Conservation (phyloP, 495 filamentous ascomycete genomes). For the Aspergillus ostianus region DNA sequence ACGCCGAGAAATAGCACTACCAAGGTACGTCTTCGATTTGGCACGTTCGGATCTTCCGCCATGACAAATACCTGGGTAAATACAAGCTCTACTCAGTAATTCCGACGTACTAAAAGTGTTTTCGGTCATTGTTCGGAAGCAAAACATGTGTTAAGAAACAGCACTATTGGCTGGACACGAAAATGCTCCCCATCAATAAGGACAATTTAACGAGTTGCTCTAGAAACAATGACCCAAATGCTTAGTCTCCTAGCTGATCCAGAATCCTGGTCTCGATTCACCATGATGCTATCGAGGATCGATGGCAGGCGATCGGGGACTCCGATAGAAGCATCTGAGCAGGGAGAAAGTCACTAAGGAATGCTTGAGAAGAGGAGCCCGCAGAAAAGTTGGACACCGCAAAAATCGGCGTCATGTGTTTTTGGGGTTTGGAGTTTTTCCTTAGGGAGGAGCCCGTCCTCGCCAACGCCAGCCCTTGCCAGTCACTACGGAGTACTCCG, state of each 20-base stretch:
- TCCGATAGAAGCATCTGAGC: neutral
- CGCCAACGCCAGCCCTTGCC: too few relatives aligned
- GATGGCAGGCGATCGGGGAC: neutral
- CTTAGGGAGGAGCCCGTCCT: neutral
- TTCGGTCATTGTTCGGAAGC: neutral
- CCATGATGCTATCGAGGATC: neutral
- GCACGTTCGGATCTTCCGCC: neutral
- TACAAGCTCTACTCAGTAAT: neutral
- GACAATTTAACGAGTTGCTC: neutral
- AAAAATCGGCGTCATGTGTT: neutral
- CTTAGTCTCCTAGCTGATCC: too few relatives aligned
- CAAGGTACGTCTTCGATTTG: neutral
- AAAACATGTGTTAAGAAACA: neutral
- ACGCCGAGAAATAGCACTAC: neutral
- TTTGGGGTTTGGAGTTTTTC: neutral
- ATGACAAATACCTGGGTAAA: neutral
- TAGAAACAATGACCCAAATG: neutral
- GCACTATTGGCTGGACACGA: neutral
- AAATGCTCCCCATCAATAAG: neutral
- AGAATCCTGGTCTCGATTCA: neutral
- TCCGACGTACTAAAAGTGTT: neutral
- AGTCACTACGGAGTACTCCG: too few relatives aligned
- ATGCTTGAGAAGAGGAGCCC: neutral
- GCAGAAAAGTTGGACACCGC: neutral
- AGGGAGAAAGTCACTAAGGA: neutral